phyloP scores from a whole-genome alignment of 768 basidiomycete species.

The Coprinellus micaceus region DNA sequence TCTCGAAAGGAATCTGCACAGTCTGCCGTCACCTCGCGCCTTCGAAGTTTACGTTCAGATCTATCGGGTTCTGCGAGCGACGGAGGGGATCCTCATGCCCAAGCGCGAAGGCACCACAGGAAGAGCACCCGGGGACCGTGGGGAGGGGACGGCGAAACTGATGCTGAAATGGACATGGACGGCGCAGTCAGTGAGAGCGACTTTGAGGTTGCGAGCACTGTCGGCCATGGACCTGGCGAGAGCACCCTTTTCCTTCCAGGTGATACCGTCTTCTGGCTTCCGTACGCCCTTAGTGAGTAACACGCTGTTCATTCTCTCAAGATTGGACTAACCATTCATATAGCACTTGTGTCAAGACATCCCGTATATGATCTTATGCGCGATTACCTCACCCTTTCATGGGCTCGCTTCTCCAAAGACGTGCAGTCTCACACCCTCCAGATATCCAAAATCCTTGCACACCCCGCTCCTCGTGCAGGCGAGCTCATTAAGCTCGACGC shows the following conservation, averaged over 20 bases:
- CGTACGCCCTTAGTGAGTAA: slow-evolving; percentile 80
- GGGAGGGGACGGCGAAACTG: slow-evolving; percentile 71
- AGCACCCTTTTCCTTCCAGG: slow-evolving; percentile 86
- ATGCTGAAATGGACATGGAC: slow-evolving; percentile 71
- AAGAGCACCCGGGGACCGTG: slow-evolving; percentile 66
- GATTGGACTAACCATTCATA: background rate
- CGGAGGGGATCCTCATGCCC: slow-evolving; percentile 50
- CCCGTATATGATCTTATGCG: slow-evolving; percentile 95
- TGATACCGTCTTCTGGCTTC: slow-evolving; percentile 92
- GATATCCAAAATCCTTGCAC: slow-evolving; percentile 82
- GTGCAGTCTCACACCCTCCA: slow-evolving; percentile 90
- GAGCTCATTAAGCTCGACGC: slow-evolving; percentile 85
- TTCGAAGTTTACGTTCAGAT: slow-evolving; percentile 62
- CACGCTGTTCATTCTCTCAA: slow-evolving; percentile 10
- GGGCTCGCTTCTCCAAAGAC: slow-evolving; percentile 93
- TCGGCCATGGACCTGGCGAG: slow-evolving; percentile 80
- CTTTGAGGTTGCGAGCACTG: slow-evolving; percentile 75
- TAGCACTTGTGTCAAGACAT: slow-evolving; percentile 84
- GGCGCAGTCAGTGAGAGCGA: slow-evolving; percentile 84
- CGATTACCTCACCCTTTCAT: slow-evolving; percentile 92
- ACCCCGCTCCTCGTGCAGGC: slow-evolving; percentile 83
- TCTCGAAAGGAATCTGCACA: slow-evolving; percentile 79
- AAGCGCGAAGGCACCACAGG: slow-evolving; percentile 54
- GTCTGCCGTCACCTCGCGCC: slow-evolving; percentile 61
- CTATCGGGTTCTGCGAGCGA: slow-evolving; percentile 41